phyloP scores from a whole-genome alignment of 1,284 basidiomycete genomes.

The Cutaneotrichosporon sp. region DNA sequence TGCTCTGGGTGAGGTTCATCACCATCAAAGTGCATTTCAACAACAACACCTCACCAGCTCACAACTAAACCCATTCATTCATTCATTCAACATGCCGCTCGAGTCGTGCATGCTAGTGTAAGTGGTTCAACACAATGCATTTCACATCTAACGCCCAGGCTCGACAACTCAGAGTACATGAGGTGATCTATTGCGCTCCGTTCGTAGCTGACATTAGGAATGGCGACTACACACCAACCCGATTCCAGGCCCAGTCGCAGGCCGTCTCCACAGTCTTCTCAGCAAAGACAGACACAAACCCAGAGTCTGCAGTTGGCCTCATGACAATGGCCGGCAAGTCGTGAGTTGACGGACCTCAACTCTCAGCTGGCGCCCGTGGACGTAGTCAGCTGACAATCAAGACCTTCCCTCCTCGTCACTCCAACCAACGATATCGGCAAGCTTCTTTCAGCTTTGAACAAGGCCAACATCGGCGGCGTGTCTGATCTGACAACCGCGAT shows the following conservation, averaged over 20 bases:
- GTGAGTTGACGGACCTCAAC: slow-evolving; percentile 54
- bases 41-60: slow-evolving; percentile 1
- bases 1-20: no score
- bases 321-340: slow-evolving; percentile 97
- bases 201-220: slow-evolving; percentile 52
- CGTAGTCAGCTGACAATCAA: slow-evolving; percentile 42
- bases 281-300: slow-evolving; percentile 90
- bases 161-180: slow-evolving; percentile 95
- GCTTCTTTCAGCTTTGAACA: slow-evolving; percentile 74
- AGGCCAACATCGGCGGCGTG: slow-evolving; percentile 67
- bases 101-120: slow-evolving; percentile 81
- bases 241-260: slow-evolving; percentile 86
- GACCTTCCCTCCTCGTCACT: slow-evolving; percentile 91
- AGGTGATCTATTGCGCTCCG: slow-evolving; percentile 45
- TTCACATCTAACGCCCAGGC: slow-evolving; percentile 49
- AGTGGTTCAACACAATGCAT: slow-evolving; percentile 12
- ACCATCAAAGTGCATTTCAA: neutral
- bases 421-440: slow-evolving; percentile 93
- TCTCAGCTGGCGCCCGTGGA: no score
- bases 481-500: slow-evolving; percentile 85
- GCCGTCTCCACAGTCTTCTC: slow-evolving; percentile 87
- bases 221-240: slow-evolving; percentile 84
- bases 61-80: neutral
- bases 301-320: slow-evolving; percentile 92
- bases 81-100: slow-evolving; percentile 66